Evolutionary conservation across 345 rosid genomes (phyloP), one percentile per base, ranked within the genome.

Genomic region (Cardamine occulta): DNA sequence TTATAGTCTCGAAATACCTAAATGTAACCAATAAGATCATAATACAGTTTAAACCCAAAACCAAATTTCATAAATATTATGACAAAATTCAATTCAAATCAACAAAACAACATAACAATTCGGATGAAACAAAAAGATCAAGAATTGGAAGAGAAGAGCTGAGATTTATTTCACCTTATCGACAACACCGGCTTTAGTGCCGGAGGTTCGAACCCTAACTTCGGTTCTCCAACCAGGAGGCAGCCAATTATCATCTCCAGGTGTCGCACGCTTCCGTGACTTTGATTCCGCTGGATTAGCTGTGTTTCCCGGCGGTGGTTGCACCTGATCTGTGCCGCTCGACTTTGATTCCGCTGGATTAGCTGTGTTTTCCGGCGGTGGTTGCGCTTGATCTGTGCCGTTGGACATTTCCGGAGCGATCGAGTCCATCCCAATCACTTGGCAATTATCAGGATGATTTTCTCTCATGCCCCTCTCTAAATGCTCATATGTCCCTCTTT

Each of bases 181-280:
- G 1, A 85, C 72, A 2, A 39, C 1, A 59, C 97, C 98, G 37
- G 96, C 97, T 21, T 87, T 87, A 0, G 82, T 86, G 6, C 99
- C 97, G 39, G 91, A 81, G 68, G 64, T 68, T 80, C 97, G 80
- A 72, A 87, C 85, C 70, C 75, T 82, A 35, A 82, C 89, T 78
- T 92, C 87, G 18, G 93, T 77, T 48, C 32, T 11, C 99, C 99
- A 95, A 66, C 89, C 89, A 48, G 87, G 55, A 34, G 97, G 97
- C 66, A 86, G 59, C 86, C 89, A 87, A 28, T 48, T 62, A 28
- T 79, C 86, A 28, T 79, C 86, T 11, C 75, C 49, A 1, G 75
- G 39, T 11, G 70, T 61, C 8, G 62, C 59, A 34, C 75, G 82
- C 64, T 62, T 74, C 70, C 56, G 61, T 8, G 62, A 31, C 81